These are phyloP conservation scores for Nicotiana otophora DNA, from an alignment of 257 asterid genomes.

Conservation along the genomic window DNA sequence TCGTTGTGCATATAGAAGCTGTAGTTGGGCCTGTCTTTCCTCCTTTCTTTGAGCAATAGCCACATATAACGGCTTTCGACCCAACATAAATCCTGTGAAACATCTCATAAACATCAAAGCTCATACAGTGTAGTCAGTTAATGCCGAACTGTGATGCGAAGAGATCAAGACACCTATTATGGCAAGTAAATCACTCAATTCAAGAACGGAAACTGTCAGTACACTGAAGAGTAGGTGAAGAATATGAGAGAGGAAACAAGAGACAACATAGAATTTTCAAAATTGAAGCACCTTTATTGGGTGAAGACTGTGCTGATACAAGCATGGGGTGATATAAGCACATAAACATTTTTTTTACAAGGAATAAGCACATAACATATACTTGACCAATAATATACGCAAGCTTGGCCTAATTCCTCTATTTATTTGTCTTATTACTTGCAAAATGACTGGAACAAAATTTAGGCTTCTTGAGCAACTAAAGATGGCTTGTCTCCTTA, in stretches of 20 bases:
- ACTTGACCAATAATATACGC: neutral
- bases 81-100: constrained; percentile 58
- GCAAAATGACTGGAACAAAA: neutral
- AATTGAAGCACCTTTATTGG: neutral
- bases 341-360: neutral
- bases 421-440: neutral
- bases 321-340: neutral
- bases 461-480: neutral
- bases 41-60: constrained; percentile 89
- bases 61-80: constrained; percentile 66
- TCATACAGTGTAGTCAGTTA: neutral
- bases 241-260: neutral
- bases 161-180: neutral
- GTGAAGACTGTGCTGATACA: neutral
- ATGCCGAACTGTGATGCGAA: neutral
- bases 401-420: neutral
- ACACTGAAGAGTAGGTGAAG: neutral
- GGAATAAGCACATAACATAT: neutral
- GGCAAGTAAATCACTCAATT: neutral
- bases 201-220: neutral
- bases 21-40: constrained; percentile 68
- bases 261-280: neutral
- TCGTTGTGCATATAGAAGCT: constrained; percentile 49
- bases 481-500: neutral
- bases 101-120: neutral